phyloP scores from a whole-genome alignment of 495 filamentous ascomycete species.

The Penicillium arizonense region DNA sequence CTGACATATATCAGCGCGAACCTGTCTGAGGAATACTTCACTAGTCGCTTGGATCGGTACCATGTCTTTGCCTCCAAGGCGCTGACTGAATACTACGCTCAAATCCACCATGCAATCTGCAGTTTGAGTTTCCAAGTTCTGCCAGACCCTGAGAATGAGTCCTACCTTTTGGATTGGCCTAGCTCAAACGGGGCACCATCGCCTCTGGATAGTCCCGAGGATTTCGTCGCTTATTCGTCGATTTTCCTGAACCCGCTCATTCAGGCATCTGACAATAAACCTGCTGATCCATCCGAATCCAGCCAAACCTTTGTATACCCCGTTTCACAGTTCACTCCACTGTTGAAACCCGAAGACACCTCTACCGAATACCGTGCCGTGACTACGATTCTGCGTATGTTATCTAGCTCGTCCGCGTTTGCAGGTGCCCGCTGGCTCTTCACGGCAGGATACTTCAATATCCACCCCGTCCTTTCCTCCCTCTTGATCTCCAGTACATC shows the following conservation, averaged over 20 bases:
- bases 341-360: slow-evolving; percentile 66
- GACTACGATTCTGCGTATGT: slow-evolving; percentile 64
- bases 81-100: slow-evolving; percentile 78
- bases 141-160: slow-evolving; percentile 52
- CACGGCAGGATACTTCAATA: slow-evolving; percentile 98
- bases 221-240: slow-evolving; percentile 68
- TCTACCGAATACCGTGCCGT: slow-evolving; percentile 88
- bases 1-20: slow-evolving; percentile 61
- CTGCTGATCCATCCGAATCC: slow-evolving; percentile 26
- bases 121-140: slow-evolving; percentile 78
- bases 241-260: slow-evolving; percentile 65
- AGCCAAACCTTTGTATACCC: slow-evolving; percentile 80
- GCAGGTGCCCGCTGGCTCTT: slow-evolving; percentile 81
- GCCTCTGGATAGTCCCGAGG: slow-evolving; percentile 65
- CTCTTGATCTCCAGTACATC: slow-evolving; percentile 66
- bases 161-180: slow-evolving; percentile 79
- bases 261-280: slow-evolving; percentile 38
- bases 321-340: slow-evolving; percentile 75
- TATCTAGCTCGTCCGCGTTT: slow-evolving; percentile 57
- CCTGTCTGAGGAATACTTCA: slow-evolving; percentile 92
- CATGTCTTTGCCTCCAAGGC: slow-evolving; percentile 80
- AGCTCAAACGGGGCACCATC: slow-evolving; percentile 65
- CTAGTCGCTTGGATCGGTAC: slow-evolving; percentile 91
- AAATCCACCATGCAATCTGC: slow-evolving; percentile 72
- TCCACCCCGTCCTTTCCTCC: slow-evolving; percentile 73